A percentile compares a stretch with the other conserved stretches of the same genome.
Conservation (phyloP, 140 eudicot species). For the Bidens hawaiensis region DNA sequence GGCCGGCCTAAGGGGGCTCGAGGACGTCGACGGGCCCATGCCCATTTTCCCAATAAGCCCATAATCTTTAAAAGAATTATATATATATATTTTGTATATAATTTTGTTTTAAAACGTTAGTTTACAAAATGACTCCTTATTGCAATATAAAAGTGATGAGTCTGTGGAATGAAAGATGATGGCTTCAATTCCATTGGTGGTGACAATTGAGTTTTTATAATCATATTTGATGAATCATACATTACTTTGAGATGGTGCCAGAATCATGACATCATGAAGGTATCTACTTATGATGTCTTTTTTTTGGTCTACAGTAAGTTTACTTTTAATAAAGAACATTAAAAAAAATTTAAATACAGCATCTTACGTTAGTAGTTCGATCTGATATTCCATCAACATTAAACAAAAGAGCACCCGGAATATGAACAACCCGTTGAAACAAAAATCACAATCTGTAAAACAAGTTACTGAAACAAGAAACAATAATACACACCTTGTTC, state of each 20-base stretch:
- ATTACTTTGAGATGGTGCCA: too few species aligned
- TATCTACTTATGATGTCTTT: not conserved
- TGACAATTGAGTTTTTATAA: not conserved
- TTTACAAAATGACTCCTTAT: too few species aligned
- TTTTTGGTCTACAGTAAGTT: constrained; percentile 1
- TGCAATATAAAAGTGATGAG: too few species aligned
- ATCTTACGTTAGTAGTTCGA: constrained; percentile 78
- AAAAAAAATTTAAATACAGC: constrained; percentile 2
- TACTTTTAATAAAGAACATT: not conserved
- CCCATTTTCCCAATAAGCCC: too few species aligned
- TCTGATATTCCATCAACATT: constrained; percentile 94
- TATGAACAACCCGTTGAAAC: constrained; percentile 77
- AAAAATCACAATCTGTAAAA: too few species aligned
- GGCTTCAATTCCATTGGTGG: too few species aligned
- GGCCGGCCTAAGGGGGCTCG: too few species aligned
- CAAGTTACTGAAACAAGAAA: not conserved
- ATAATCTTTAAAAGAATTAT: too few species aligned
- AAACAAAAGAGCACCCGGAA: constrained; percentile 96
- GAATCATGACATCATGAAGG: not conserved
- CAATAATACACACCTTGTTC: constrained; percentile 82
- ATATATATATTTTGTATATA: too few species aligned
- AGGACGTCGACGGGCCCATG: too few species aligned
- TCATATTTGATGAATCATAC: not conserved
- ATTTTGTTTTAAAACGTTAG: too few species aligned
- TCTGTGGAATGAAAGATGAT: too few species aligned